phyloP scores from a whole-genome alignment of 805 yeast species.

The Saccharomycopsis sp. region DNA sequence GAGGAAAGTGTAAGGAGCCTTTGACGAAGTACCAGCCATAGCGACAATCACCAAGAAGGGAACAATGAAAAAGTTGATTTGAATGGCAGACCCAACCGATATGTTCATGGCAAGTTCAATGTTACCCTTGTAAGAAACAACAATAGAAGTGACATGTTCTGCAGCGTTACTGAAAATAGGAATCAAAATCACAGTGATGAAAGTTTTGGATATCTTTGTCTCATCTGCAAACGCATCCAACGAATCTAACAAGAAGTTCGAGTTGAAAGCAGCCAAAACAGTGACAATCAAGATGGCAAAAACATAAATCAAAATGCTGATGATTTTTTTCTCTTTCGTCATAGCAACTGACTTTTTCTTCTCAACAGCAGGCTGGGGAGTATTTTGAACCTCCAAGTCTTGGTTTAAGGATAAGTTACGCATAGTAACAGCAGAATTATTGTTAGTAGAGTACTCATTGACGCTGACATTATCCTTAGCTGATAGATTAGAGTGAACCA shows the following conservation, averaged over 20 bases:
- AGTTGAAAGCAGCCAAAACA: constrained; percentile 17
- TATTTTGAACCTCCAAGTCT: not conserved
- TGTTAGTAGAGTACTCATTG: not conserved
- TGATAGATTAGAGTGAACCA: not conserved
- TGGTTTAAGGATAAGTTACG: not conserved
- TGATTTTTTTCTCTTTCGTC: not conserved
- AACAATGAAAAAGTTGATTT: constrained; percentile 18
- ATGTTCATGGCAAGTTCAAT: constrained; percentile 18
- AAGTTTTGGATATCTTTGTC: constrained; percentile 16
- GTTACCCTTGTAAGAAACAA: constrained; percentile 20
- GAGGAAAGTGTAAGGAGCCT: constrained; percentile 13
- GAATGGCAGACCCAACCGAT: constrained; percentile 20
- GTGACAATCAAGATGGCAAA: constrained; percentile 12
- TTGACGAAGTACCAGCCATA: constrained; percentile 8
- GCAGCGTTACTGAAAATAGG: constrained; percentile 19
- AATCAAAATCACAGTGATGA: constrained; percentile 19
- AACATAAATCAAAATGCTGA: constrained; percentile 6
- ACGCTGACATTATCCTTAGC: not conserved
- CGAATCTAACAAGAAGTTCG: constrained; percentile 17
- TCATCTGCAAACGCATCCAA: constrained; percentile 12
- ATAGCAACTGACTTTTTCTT: not conserved
- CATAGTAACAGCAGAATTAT: not conserved
- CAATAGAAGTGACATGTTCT: constrained; percentile 19
- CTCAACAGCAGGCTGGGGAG: not conserved
- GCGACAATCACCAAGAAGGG: constrained; percentile 20